phyloP scores from a whole-genome alignment of 2,329 filamentous ascomycete genomes.

The Sporothrix variecibatus region DNA sequence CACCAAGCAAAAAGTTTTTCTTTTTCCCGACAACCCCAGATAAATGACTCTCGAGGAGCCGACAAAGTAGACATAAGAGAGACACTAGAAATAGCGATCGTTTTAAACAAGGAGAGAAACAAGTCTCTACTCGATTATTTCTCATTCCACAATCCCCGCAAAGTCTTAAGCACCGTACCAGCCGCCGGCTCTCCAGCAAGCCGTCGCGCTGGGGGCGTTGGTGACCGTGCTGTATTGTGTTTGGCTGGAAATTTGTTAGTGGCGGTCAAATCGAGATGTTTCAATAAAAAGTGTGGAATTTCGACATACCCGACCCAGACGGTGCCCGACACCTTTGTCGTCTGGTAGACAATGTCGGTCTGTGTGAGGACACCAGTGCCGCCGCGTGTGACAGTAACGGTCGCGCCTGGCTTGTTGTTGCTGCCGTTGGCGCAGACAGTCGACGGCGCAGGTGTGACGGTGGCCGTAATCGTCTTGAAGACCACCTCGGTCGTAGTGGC shows the following conservation, averaged over 20 bases:
- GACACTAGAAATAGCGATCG: neutral
- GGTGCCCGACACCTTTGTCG: constrained; percentile 39
- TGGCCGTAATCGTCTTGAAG: constrained; percentile 37
- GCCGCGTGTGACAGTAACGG: constrained; percentile 39
- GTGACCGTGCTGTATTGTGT: constrained; percentile 41
- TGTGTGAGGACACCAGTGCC: constrained; percentile 37
- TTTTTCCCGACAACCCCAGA: neutral
- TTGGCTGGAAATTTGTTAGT: constrained; percentile 32
- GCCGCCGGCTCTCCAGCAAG: constrained; percentile 42
- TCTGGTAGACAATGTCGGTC: constrained; percentile 42
- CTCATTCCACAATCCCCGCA: neutral
- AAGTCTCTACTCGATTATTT: neutral
- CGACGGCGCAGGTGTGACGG: constrained; percentile 38
- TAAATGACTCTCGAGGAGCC: neutral
- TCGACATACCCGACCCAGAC: constrained; percentile 42
- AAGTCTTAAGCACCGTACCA: constrained; percentile 36
- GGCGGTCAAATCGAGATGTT: neutral
- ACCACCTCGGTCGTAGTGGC: constrained; percentile 41
- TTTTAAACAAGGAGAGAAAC: neutral
- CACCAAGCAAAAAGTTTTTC: neutral
- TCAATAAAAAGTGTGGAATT: neutral
- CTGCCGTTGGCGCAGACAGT: constrained; percentile 40
- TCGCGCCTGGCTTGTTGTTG: constrained; percentile 33
- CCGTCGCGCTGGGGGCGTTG: constrained; percentile 40
- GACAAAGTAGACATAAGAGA: neutral